Percentiles rank a stretch among this genome's conserved stretches.
Evolutionary conservation across 2,329 filamentous ascomycete genomes (phyloP).

Genomic region (Paraconiothyrium brasiliense): DNA sequence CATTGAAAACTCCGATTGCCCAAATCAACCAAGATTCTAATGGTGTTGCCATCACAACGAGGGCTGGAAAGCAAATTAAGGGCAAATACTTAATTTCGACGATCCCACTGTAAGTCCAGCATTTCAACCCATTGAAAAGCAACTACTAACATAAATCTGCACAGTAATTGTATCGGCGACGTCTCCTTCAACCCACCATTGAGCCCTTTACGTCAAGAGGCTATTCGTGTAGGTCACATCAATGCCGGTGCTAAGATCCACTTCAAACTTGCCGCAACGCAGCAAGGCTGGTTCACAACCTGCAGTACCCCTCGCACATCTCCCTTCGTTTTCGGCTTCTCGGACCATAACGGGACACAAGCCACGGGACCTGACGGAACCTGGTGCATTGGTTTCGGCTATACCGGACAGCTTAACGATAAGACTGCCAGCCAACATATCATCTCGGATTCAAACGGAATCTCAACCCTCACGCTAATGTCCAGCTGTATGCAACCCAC

Average conservation of each 20-base stretch:
- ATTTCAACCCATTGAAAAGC: too few relatives aligned
- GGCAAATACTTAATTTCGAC: not conserved
- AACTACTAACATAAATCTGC: constrained; percentile 28
- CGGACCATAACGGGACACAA: not conserved
- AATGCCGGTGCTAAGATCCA: constrained; percentile 44
- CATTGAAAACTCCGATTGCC: not conserved
- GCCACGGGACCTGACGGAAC: not conserved
- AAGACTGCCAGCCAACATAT: not conserved
- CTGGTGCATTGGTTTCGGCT: not conserved
- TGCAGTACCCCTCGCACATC: not conserved
- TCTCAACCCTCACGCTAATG: not conserved
- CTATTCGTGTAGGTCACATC: constrained; percentile 35
- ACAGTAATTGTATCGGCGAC: constrained; percentile 23
- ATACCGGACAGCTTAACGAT: not conserved
- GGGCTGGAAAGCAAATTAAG: not conserved
- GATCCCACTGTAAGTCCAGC: not conserved
- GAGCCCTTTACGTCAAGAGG: constrained; percentile 29
- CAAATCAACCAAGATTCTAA: not conserved
- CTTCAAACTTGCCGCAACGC: not conserved
- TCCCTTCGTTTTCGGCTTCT: not conserved
- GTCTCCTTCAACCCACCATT: constrained; percentile 41
- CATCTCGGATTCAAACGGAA: not conserved
- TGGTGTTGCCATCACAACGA: not conserved
- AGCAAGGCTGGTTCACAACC: not conserved
- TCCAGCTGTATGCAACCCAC: constrained; percentile 29